These are phyloP conservation scores for Botrytis squamosa DNA, from an alignment of 2,329 filamentous ascomycete species.

Conservation along the genomic window DNA sequence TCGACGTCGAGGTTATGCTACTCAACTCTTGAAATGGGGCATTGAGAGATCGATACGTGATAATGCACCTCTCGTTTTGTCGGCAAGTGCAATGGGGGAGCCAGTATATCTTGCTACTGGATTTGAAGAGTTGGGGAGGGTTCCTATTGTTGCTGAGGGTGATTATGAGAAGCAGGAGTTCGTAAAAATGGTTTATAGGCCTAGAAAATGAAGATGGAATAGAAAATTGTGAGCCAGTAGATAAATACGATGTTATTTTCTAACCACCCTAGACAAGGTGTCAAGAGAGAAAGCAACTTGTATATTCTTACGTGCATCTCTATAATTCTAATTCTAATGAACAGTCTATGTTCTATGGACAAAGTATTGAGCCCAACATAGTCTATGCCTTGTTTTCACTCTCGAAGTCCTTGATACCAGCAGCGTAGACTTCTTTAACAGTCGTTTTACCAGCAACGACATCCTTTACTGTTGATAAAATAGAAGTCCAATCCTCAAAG, in stretches of 20 bases:
- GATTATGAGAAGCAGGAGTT: background rate
- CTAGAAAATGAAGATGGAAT: background rate
- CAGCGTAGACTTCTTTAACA: conserved; percentile 64
- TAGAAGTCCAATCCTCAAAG: conserved; percentile 81
- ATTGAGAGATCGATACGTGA: conserved; percentile 13
- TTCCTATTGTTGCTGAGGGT: background rate
- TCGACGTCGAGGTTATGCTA: conserved; percentile 10
- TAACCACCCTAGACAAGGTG: background rate
- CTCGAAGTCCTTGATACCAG: conserved; percentile 36
- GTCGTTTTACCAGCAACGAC: conserved; percentile 72
- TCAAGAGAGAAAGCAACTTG: background rate
- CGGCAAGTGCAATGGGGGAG: background rate
- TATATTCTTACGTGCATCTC: background rate
- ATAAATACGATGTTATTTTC: background rate
- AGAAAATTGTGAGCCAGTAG: background rate
- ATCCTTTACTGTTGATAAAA: conserved; percentile 71
- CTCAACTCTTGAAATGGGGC: conserved; percentile 2
- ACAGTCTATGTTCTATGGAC: conserved; percentile 21
- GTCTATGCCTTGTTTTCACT: conserved; percentile 24
- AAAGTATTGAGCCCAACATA: background rate
- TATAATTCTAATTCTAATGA: conserved; percentile 18
- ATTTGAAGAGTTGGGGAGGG: background rate
- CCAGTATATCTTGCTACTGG: background rate
- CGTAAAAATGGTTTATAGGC: conserved; percentile 2
- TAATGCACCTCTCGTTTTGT: background rate